Conservation (phyloP, 2,329 filamentous ascomycete species). For the Aspergillus sp. region DNA sequence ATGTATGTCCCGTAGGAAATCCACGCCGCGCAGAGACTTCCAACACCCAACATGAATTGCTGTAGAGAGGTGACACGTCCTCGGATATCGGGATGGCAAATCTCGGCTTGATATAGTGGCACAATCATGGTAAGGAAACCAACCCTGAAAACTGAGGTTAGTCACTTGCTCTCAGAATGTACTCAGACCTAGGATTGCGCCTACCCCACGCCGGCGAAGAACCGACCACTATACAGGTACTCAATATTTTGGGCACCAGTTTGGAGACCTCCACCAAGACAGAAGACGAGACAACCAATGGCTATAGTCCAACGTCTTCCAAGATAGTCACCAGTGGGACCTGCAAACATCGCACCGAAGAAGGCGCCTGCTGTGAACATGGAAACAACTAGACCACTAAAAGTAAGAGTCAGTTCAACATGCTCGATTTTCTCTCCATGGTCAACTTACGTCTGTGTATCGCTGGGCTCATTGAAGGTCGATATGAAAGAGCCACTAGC, state of each 20-base stretch:
- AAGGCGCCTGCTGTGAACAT: constrained; percentile 77
- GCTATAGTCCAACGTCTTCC: constrained; percentile 73
- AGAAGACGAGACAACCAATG: constrained; percentile 69
- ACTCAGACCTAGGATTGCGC: constrained; percentile 17
- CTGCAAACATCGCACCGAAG: constrained; percentile 65
- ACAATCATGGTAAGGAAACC: constrained; percentile 65
- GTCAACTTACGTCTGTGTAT: constrained; percentile 31
- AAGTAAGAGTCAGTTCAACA: neutral
- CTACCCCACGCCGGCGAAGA: constrained; percentile 58
- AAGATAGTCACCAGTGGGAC: constrained; percentile 61
- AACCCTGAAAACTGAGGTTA: constrained; percentile 46
- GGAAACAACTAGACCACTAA: constrained; percentile 69
- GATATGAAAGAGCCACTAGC: constrained; percentile 36
- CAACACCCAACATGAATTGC: constrained; percentile 80
- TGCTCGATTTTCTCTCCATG: neutral
- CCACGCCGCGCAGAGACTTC: constrained; percentile 71
- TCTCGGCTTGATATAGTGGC: constrained; percentile 75
- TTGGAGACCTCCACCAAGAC: constrained; percentile 70
- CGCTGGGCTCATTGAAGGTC: constrained; percentile 30
- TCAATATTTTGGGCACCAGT: constrained; percentile 62
- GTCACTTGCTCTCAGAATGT: constrained; percentile 33
- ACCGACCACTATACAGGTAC: constrained; percentile 70
- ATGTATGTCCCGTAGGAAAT: constrained; percentile 66
- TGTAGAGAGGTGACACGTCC: constrained; percentile 73
- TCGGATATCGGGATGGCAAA: constrained; percentile 75